Evolutionary conservation across 345 rosid genomes (phyloP).

Genomic region (thale cress (Arabidopsis thaliana)): DNA sequence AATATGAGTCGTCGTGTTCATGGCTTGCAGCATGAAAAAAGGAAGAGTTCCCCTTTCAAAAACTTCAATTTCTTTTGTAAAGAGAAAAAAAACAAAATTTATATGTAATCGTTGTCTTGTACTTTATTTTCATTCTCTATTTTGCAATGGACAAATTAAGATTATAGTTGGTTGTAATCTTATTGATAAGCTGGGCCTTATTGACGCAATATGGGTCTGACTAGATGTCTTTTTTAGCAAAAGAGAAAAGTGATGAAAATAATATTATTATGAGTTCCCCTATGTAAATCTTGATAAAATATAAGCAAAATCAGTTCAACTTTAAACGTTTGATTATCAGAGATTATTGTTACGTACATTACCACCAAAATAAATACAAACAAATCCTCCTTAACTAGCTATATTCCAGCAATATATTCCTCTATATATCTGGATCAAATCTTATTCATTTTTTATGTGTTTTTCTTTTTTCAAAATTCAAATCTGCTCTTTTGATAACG

Average conservation of each 20-base stretch:
- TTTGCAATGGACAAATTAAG: background rate
- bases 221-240: background rate
- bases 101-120: constrained; percentile 15
- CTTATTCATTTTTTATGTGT: background rate
- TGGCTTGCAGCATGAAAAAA: background rate
- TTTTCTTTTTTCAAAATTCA: background rate
- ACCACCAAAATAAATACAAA: too few species aligned
- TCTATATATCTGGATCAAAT: background rate
- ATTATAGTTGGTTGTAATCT: constrained; percentile 3
- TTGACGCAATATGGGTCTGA: background rate
- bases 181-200: background rate
- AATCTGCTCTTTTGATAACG: background rate
- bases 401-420: background rate
- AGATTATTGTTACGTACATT: too few species aligned
- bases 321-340: too few species aligned
- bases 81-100: background rate
- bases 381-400: background rate
- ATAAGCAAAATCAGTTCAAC: too few species aligned
- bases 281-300: too few species aligned
- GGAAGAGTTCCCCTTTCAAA: constrained; percentile 42
- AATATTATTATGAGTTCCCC: background rate
- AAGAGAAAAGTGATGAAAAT: background rate
- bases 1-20: too few species aligned
- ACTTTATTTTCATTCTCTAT: constrained; percentile 9
- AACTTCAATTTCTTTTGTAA: constrained; percentile 39